Conservation (phyloP, 257 asterid genomes). For the Solanum chiquidenum region DNA sequence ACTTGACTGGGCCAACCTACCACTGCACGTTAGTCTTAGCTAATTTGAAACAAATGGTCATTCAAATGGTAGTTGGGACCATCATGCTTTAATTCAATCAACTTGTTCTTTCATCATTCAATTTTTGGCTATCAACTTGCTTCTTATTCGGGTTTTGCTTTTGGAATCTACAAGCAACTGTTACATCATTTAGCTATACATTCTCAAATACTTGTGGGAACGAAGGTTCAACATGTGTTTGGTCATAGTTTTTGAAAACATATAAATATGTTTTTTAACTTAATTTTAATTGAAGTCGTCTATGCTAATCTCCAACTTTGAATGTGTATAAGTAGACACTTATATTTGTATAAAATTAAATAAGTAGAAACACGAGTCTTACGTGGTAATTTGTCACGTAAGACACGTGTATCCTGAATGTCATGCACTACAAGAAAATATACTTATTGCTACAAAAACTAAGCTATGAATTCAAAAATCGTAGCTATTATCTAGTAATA, state of each 20-base stretch:
- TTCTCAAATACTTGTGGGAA: neutral
- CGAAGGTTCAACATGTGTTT: neutral
- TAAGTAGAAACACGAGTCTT: neutral
- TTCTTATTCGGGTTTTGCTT: neutral
- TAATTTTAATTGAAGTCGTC: neutral
- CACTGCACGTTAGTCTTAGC: neutral
- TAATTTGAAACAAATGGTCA: neutral
- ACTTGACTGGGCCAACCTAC: neutral
- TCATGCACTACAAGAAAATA: neutral
- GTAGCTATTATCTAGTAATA: too few relatives aligned
- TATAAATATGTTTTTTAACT: too few relatives aligned
- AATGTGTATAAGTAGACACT: accelerated
- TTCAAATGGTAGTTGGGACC: neutral
- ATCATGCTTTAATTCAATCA: neutral
- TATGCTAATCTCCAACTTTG: neutral
- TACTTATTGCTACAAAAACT: too few relatives aligned
- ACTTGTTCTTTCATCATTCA: neutral
- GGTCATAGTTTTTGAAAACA: neutral
- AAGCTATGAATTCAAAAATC: too few relatives aligned
- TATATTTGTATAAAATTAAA: neutral
- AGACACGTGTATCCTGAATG: neutral
- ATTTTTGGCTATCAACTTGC: neutral
- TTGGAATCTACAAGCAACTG: neutral
- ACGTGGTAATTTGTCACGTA: neutral
- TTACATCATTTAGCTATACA: neutral